Percentiles rank a stretch among this genome's conserved stretches.
Conservation (phyloP, 495 filamentous ascomycete species). For the Niebla homalea region DNA sequence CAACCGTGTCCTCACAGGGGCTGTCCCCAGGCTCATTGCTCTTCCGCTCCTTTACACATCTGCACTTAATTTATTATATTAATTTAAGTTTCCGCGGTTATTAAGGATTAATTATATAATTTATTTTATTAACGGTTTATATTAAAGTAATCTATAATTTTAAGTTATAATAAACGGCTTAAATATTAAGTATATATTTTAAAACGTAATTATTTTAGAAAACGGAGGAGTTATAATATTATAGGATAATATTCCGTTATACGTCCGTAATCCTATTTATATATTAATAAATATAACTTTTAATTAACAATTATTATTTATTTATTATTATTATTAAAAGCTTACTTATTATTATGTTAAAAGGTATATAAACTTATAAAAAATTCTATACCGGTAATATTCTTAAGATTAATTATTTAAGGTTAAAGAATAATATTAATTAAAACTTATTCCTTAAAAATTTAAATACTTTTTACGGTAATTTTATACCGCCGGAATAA, state of each 20-base stretch:
- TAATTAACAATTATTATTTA: neutral
- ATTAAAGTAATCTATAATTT: slow-evolving; percentile 4
- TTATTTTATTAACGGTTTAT: slow-evolving; percentile 3
- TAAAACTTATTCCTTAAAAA: slow-evolving; percentile 5
- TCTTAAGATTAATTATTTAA: slow-evolving; percentile 6
- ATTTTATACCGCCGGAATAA: slow-evolving; percentile 5
- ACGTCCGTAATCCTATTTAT: slow-evolving; percentile 1
- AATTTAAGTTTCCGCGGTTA: neutral
- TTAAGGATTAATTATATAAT: slow-evolving; percentile 4
- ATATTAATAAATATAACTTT: neutral
- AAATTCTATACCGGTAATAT: slow-evolving; percentile 3
- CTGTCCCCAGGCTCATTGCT: too few relatives aligned
- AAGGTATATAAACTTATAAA: slow-evolving; percentile 5
- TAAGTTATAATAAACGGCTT: slow-evolving; percentile 3
- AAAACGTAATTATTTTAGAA: neutral
- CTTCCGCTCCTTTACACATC: too few relatives aligned
- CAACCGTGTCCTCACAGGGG: too few relatives aligned
- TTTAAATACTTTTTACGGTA: neutral
- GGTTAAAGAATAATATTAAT: slow-evolving; percentile 1
- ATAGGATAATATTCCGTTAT: neutral
- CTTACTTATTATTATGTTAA: neutral
- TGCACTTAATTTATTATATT: too few relatives aligned
- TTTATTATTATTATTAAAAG: slow-evolving; percentile 8
- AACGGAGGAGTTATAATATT: too few relatives aligned
- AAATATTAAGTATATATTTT: slow-evolving; percentile 7